phyloP scores from a whole-genome alignment of 805 yeast genomes.

The Yarrowia porcina region DNA sequence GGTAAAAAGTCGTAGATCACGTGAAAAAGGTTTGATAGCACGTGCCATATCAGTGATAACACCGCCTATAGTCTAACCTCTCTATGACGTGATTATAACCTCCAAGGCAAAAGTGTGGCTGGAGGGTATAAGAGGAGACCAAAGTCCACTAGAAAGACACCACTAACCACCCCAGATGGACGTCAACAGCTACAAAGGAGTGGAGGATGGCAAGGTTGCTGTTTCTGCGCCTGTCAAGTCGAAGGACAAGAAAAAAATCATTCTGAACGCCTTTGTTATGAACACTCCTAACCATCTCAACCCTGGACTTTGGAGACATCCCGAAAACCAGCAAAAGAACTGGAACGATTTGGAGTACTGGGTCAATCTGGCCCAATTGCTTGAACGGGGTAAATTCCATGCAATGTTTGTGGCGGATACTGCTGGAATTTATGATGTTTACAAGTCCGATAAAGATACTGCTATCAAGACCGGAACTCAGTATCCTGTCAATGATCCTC shows the following conservation, averaged over 20 bases:
- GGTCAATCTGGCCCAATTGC: slow-evolving; percentile 41
- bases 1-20: neutral
- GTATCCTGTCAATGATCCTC: slow-evolving; percentile 44
- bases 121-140: neutral
- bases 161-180: too few relatives aligned
- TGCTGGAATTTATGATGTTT: slow-evolving; percentile 43
- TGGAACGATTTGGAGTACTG: slow-evolving; percentile 40
- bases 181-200: slow-evolving; percentile 11
- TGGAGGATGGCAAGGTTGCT: slow-evolving; percentile 9
- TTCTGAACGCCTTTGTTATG: slow-evolving; percentile 44
- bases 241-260: slow-evolving; percentile 33
- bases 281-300: slow-evolving; percentile 33
- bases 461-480: slow-evolving; percentile 40
- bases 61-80: too few relatives aligned
- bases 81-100: slow-evolving; percentile 12
- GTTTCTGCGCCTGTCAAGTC: neutral
- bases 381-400: slow-evolving; percentile 43
- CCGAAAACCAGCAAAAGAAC: slow-evolving; percentile 38
- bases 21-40: neutral
- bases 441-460: slow-evolving; percentile 39
- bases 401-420: slow-evolving; percentile 44
- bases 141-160: too few relatives aligned
- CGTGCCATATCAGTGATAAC: too few relatives aligned
- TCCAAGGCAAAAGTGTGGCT: neutral
- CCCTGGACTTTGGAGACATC: slow-evolving; percentile 43